phyloP scores from a whole-genome alignment of 768 basidiomycete species.

The Phaffia tasmanica region DNA sequence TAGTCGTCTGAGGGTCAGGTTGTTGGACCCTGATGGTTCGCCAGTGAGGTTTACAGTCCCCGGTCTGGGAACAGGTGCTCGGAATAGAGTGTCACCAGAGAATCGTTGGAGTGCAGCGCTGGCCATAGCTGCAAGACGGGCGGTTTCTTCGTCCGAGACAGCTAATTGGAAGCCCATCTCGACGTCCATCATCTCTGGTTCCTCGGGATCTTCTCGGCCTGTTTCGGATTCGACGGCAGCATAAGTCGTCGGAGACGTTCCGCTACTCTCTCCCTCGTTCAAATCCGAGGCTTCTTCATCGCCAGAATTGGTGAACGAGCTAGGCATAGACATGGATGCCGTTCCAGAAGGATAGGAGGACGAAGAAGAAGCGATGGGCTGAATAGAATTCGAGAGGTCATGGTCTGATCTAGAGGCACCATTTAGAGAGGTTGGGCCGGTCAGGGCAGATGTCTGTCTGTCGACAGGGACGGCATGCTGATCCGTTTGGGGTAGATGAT shows the following conservation, averaged over 20 bases:
- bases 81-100: too few relatives aligned
- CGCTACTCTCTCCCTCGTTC: constrained; percentile 14
- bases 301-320: constrained; percentile 20
- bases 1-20: background rate
- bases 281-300: constrained; percentile 29
- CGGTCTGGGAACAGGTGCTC: background rate
- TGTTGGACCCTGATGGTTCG: background rate
- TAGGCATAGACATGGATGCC: background rate
- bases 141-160: constrained; percentile 20
- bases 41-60: background rate
- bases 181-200: constrained; percentile 27
- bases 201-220: constrained; percentile 21
- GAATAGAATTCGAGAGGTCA: background rate
- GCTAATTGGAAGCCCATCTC: constrained; percentile 21
- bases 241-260: too few relatives aligned
- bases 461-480: background rate
- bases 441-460: too few relatives aligned
- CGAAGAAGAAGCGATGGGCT: constrained; percentile 3
- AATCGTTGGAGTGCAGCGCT: constrained; percentile 3
- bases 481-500: background rate
- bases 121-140: constrained; percentile 14
- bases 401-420: background rate
- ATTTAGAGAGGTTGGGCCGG: too few relatives aligned
- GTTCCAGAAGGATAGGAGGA: background rate
- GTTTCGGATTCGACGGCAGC: constrained; percentile 5